Evolutionary conservation across 495 filamentous ascomycete genomes (phyloP).

Genomic region (Penicillium cinerascens): DNA sequence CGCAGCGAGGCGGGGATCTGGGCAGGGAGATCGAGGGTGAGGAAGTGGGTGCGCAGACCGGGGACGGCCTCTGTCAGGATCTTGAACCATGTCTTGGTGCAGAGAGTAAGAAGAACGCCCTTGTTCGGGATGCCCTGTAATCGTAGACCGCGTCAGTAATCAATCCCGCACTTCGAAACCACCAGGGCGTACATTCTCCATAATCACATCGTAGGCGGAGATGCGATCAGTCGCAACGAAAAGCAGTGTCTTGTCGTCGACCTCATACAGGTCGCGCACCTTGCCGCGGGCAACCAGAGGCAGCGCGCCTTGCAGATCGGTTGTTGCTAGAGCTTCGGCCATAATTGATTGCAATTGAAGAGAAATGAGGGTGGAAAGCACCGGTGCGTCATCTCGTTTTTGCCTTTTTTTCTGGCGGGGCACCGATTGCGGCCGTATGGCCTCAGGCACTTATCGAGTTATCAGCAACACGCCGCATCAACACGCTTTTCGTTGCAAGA

Average conservation of each 20-base stretch:
- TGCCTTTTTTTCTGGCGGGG: slow-evolving; percentile 25
- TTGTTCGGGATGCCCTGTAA: slow-evolving; percentile 74
- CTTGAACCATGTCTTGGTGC: slow-evolving; percentile 83
- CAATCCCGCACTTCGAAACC: background rate
- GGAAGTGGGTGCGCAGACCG: slow-evolving; percentile 69
- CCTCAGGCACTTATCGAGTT: slow-evolving; percentile 26
- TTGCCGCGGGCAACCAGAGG: slow-evolving; percentile 65
- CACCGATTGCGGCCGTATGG: slow-evolving; percentile 13
- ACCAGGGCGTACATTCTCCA: slow-evolving; percentile 62
- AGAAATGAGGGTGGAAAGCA: background rate
- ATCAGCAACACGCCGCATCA: slow-evolving; percentile 15
- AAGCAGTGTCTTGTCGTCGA: slow-evolving; percentile 72
- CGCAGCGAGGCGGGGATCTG: slow-evolving; percentile 47
- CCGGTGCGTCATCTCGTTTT: slow-evolving; percentile 19
- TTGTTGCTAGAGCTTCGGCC: slow-evolving; percentile 46
- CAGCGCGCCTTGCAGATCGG: slow-evolving; percentile 52
- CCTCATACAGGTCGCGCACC: slow-evolving; percentile 76
- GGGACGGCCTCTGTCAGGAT: slow-evolving; percentile 65
- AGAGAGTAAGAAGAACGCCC: slow-evolving; percentile 77
- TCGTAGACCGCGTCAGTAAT: slow-evolving; percentile 1
- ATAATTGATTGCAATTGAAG: slow-evolving; percentile 30
- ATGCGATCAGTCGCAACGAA: slow-evolving; percentile 92
- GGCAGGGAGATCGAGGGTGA: slow-evolving; percentile 63
- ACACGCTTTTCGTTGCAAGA: slow-evolving; percentile 13
- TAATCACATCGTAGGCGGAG: slow-evolving; percentile 90